Conservation (phyloP, 495 filamentous ascomycete genomes). For the Echria macrotheca region DNA sequence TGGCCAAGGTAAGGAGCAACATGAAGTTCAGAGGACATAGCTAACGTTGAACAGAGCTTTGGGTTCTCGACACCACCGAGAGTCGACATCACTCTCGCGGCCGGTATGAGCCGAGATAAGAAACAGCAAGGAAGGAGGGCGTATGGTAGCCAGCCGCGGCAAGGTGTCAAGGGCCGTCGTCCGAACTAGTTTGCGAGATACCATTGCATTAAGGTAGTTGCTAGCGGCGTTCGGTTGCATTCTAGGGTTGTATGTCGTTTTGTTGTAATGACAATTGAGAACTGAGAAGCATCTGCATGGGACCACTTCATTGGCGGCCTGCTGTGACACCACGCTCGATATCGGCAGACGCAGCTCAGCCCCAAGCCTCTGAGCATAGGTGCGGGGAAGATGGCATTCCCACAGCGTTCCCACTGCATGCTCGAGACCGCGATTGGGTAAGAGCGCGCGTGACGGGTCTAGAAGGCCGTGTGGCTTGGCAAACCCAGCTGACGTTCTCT, state of each 20-base stretch:
- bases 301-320: not conserved
- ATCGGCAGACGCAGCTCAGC: no score
- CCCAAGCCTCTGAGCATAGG: no score
- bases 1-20: slow-evolving; percentile 64
- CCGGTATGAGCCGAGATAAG: slow-evolving; percentile 85
- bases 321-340: not conserved
- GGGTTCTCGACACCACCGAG: slow-evolving; percentile 85
- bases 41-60: slow-evolving; percentile 51
- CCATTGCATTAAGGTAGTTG: not conserved
- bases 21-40: not conserved
- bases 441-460: no score
- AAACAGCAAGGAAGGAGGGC: slow-evolving; percentile 67
- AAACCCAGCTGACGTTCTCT: no score
- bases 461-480: no score
- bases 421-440: no score
- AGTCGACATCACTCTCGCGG: slow-evolving; percentile 81
- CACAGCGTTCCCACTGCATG: no score
- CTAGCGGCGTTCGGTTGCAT: not conserved
- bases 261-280: no score
- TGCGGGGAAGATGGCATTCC: no score
- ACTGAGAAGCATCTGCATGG: not conserved
- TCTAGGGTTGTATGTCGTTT: no score
- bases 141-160: slow-evolving; percentile 64
- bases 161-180: slow-evolving; percentile 16
- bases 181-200: not conserved